A percentile compares a stretch with the other conserved stretches of the same genome.
These are phyloP conservation scores for Bassia scoparia DNA, from an alignment of 148 eudicot species.

Conservation along the genomic window DNA sequence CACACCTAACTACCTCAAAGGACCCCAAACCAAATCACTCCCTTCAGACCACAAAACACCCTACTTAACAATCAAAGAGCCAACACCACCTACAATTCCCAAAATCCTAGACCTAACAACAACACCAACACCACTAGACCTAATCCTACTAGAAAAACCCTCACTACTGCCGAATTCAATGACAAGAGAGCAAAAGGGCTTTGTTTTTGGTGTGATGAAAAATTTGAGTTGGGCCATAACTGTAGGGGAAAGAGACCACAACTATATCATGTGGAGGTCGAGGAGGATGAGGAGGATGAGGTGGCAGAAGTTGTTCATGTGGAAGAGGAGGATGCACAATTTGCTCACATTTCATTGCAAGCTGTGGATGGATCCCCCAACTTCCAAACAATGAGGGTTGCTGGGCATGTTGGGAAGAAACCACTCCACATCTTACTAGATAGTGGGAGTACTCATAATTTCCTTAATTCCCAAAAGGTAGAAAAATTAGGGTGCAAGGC, in stretches of 20 bases:
- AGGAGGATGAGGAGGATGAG: neutral
- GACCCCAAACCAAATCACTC: too few relatives aligned
- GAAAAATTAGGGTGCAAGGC: neutral
- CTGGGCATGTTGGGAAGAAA: neutral
- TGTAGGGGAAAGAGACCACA: neutral
- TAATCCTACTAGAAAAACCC: neutral
- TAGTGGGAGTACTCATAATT: too few relatives aligned
- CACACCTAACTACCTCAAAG: too few relatives aligned
- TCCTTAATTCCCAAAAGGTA: neutral
- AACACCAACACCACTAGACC: too few relatives aligned
- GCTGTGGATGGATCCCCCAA: neutral
- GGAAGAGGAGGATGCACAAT: neutral
- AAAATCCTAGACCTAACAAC: too few relatives aligned
- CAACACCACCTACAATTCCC: too few relatives aligned
- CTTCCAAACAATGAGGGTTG: conserved; percentile 13
- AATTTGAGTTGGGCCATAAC: neutral
- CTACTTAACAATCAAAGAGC: too few relatives aligned
- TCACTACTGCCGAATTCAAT: conserved; percentile 1
- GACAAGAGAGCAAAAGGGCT: neutral
- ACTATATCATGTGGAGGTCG: neutral
- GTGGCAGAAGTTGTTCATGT: neutral
- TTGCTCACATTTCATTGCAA: neutral
- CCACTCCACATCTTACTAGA: neutral
- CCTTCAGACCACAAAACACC: too few relatives aligned
- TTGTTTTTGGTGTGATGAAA: conserved; percentile 15